Base-by-base conservation (phyloP, 2,329 filamentous ascomycete genomes). In the Aspergillus pseudonomiae region DNA sequence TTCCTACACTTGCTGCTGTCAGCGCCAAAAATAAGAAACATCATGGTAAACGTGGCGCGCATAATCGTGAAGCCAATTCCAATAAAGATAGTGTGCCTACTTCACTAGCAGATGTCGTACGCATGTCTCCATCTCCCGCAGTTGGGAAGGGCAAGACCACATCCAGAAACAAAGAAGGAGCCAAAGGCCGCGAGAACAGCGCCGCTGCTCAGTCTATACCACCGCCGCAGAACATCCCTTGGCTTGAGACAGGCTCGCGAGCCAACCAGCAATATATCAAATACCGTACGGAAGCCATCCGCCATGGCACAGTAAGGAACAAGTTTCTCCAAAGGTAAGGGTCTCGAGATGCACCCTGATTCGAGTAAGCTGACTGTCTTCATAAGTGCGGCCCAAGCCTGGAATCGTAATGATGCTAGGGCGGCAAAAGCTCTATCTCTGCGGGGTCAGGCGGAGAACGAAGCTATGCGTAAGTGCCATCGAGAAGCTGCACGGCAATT, bases 381-480 rank as follows among this genome's bases (percentile, higher is more conserved):
- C 39, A 64, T 48, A 67, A 96, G 94, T 78, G 95, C 95, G 69
- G 94, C 94, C 10, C 94, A 98, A 84, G 95, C 95, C 26, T 99
- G 95, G 94, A 97, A 98, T 76, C 91, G 95, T 63, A 98, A 97
- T 73, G 95, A 99, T 77, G 94, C 95, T 46, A 90, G 95, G 66
- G 94, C 95, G 21, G 95, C 95, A 65, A 98, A 98, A 81, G 94
- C 94, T 36, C 86, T 98, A 57, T 97, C 93, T 72, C 87, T 98
- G 53, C 91, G 95, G 34, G 95, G 95, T 14, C 95, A 98, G 79
- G 95, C 92, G 70, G 95, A 99, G 81, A 98, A 99, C 73, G 93
- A 96, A 70, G 85, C 96, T 43, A 99, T 99, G 95, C 89, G 94
- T 68, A 96, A 97, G 81, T 94, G 94, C 53, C 95, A 99, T 75